A percentile compares a stretch with the other conserved stretches of the same genome.
phyloP scores from a whole-genome alignment of 2,329 filamentous ascomycete species.

The Myriosclerotinia curreyana region DNA sequence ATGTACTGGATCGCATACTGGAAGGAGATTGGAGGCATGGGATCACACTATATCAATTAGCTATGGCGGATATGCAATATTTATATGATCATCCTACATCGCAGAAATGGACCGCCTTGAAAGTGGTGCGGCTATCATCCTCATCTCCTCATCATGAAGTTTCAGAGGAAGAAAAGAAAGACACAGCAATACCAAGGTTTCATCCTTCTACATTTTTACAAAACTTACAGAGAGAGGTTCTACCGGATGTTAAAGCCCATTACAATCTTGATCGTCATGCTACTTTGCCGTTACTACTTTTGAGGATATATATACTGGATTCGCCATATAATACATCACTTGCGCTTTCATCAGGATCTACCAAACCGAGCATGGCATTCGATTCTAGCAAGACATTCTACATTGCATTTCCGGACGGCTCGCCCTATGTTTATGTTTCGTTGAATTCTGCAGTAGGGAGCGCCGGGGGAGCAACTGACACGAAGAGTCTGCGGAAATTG shows the following conservation, averaged over 20 bases:
- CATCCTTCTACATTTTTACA: constrained; percentile 77
- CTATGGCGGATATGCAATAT: constrained; percentile 66
- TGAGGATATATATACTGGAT: constrained; percentile 78
- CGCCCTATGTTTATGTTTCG: constrained; percentile 69
- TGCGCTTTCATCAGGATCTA: constrained; percentile 41
- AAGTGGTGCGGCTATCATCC: constrained; percentile 51
- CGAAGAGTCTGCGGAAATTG: constrained; percentile 63
- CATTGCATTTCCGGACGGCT: constrained; percentile 77
- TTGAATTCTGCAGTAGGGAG: constrained; percentile 58
- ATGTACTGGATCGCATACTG: constrained; percentile 60
- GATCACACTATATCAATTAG: constrained; percentile 62
- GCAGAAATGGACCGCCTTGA: constrained; percentile 63
- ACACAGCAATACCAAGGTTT: constrained; percentile 62
- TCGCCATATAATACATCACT: constrained; percentile 71
- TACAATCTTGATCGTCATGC: constrained; percentile 74
- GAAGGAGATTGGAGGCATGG: constrained; percentile 69
- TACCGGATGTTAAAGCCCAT: constrained; percentile 79
- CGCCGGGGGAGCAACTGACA: constrained; percentile 44
- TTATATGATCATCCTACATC: constrained; percentile 63
- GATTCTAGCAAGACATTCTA: constrained; percentile 71
- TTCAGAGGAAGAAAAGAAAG: constrained; percentile 41
- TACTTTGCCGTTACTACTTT: constrained; percentile 64
- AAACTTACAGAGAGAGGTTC: constrained; percentile 69
- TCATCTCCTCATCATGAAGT: constrained; percentile 10
- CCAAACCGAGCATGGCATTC: constrained; percentile 40